Conservation (phyloP, 352 stramenopile species). For the Paralagenidium karlingii region DNA sequence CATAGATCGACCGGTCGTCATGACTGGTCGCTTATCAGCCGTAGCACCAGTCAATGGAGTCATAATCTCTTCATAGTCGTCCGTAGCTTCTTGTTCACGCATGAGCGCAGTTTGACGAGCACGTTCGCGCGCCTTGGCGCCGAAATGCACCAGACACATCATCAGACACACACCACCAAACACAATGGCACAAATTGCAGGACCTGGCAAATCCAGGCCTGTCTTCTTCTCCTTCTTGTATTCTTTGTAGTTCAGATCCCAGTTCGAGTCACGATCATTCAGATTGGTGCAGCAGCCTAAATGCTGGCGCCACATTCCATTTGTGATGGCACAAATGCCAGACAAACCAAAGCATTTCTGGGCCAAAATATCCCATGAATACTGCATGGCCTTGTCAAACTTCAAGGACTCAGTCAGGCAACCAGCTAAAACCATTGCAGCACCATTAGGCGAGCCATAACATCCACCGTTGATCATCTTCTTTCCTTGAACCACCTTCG, state of each 20-base stretch:
- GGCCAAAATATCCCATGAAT: conserved; percentile 72
- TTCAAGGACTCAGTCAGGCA: conserved; percentile 62
- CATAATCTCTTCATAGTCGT: conserved; percentile 87
- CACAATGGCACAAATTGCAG: conserved; percentile 66
- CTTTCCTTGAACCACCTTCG: conserved; percentile 49
- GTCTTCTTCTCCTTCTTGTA: conserved; percentile 43
- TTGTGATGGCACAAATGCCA: conserved; percentile 73
- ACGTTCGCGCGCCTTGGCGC: conserved; percentile 67
- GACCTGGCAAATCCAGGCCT: conserved; percentile 41
- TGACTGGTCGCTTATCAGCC: conserved; percentile 43
- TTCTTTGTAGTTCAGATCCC: conserved; percentile 53
- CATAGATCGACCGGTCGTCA: conserved; percentile 43
- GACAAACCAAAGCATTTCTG: conserved; percentile 65
- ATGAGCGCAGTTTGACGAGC: conserved; percentile 74
- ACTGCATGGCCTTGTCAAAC: conserved; percentile 71
- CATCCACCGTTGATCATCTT: conserved; percentile 81
- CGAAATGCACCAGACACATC: conserved; percentile 72
- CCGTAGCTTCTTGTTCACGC: conserved; percentile 77
- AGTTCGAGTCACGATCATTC: conserved; percentile 40
- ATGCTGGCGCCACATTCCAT: conserved; percentile 74
- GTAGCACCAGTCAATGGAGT: conserved; percentile 63
- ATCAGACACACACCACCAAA: conserved; percentile 73
- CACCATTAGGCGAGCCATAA: conserved; percentile 47
- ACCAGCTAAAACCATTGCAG: conserved; percentile 64
- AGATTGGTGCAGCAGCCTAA: conserved; percentile 62